Evolutionary conservation across 2,329 filamentous ascomycete genomes (phyloP).

Genomic region (Cladophialophora carrionii): DNA sequence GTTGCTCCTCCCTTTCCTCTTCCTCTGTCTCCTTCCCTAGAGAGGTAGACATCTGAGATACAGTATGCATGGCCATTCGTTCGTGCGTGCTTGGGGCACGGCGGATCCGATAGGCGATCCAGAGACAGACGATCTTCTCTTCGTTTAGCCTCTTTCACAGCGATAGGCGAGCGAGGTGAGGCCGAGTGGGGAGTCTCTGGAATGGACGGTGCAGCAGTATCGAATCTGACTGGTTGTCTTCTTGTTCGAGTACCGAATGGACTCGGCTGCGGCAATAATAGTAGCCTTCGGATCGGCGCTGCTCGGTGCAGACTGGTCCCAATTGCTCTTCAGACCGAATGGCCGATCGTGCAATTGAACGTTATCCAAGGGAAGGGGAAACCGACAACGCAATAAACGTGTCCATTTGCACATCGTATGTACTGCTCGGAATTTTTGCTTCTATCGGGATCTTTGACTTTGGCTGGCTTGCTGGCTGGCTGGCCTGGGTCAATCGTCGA

Average conservation of each 20-base stretch:
- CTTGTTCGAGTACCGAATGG: neutral
- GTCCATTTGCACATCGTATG: neutral
- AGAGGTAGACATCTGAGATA: too few relatives aligned
- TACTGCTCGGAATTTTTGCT: neutral
- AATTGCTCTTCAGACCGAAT: neutral
- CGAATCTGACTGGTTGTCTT: neutral
- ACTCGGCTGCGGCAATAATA: neutral
- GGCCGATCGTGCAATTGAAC: neutral
- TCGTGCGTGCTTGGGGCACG: too few relatives aligned
- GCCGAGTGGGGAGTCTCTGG: too few relatives aligned
- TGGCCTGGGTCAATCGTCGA: slow-evolving; percentile 29
- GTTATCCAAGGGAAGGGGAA: neutral
- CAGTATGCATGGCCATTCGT: too few relatives aligned
- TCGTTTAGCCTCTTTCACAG: neutral
- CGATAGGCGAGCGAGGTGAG: too few relatives aligned
- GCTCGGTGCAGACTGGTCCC: neutral
- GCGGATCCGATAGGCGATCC: too few relatives aligned
- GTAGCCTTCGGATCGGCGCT: neutral
- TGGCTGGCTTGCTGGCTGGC: neutral
- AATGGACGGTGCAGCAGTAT: neutral
- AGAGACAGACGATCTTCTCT: too few relatives aligned
- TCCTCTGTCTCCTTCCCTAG: too few relatives aligned
- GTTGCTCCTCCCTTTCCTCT: too few relatives aligned
- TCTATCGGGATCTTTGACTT: neutral
- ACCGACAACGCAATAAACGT: neutral